Percentiles rank a stretch among this genome's conserved stretches.
Conservation (phyloP, 2,329 filamentous ascomycete species). For the Geoglossum cookeanum region DNA sequence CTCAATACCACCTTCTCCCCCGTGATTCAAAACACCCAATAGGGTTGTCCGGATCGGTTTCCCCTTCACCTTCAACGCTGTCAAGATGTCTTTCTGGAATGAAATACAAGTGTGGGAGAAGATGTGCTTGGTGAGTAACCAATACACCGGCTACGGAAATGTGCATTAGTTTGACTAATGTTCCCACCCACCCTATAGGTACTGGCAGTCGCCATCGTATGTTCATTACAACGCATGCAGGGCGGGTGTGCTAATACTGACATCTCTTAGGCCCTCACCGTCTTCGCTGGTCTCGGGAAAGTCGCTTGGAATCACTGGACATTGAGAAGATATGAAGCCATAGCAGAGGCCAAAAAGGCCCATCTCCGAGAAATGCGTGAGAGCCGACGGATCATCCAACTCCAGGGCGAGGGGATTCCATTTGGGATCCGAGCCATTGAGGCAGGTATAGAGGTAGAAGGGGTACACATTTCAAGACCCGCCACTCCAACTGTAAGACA, state of each 20-base stretch:
- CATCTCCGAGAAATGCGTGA: slow-evolving; percentile 29
- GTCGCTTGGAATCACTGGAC: slow-evolving; percentile 1
- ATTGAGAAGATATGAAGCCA: slow-evolving; percentile 16
- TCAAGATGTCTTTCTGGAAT: slow-evolving; percentile 1
- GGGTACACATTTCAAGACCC: slow-evolving; percentile 29
- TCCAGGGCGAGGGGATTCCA: slow-evolving; percentile 42
- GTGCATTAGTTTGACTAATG: background rate
- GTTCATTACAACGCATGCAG: background rate
- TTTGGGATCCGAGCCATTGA: slow-evolving; percentile 78
- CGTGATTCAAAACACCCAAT: background rate
- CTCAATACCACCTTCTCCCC: background rate
- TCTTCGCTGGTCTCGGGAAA: background rate
- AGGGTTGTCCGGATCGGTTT: background rate
- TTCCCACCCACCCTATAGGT: background rate
- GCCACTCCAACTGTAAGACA: background rate
- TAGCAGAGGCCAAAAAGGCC: slow-evolving; percentile 46
- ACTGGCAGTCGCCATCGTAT: background rate
- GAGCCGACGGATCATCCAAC: slow-evolving; percentile 32
- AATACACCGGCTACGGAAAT: background rate
- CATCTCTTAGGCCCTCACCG: background rate
- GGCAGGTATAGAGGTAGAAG: slow-evolving; percentile 64
- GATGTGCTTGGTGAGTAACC: slow-evolving; percentile 2
- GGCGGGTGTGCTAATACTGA: background rate
- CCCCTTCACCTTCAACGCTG: too few species aligned
- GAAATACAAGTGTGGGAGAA: slow-evolving; percentile 1